Base-by-base conservation (phyloP, 2,329 filamentous ascomycete genomes). In the Diaporthe ilicicola region DNA sequence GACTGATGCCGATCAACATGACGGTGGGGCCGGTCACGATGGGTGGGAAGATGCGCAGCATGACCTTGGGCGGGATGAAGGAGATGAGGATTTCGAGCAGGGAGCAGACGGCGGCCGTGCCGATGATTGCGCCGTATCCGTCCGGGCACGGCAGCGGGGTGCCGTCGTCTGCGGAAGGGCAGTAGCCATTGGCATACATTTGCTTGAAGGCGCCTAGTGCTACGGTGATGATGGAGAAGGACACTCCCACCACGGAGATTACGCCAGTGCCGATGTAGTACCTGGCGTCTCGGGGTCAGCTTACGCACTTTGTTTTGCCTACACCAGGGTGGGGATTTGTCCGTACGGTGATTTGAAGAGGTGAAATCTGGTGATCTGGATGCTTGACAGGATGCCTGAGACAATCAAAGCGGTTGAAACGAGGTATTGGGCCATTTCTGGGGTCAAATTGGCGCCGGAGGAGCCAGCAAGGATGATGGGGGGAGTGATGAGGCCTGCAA, bases 401-500 rank as follows among this genome's bases (percentile, higher is more conserved):
- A 95, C 92, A 74, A 97, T 94, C 70, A 95, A 83, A 0, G 92
- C 90, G 0, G 92, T 92, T 6, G 92, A 94, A 7, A 95, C 92
- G 2, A 95, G 89, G 77, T 97, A 96, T 76, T 94, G 91, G 73
- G 92, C 89, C 59, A 90, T 82, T 0, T 85, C 85, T 0, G 84
- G 76, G 3, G 82, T 79, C 8, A 96, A 84, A 75, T 94, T 92
- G 70, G 90, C 92, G 32, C 90, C 89, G 44, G 84, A 85, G 2
- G 87, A 80, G 19, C 87, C 86, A 2, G 89, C 82, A 71, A 96
- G 88, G 73, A 95, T 91, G 68, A 96, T 88, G 1, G 93, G 93
- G 44, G 93, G 93, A 2, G 93, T 92, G 72, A 96, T 94, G 75
- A 95, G 87, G 44, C 90, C 90, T 13, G 90, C 91, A 72, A 93